phyloP scores from a whole-genome alignment of 1,284 basidiomycete species.

The Fistulinella cinereoalba region DNA sequence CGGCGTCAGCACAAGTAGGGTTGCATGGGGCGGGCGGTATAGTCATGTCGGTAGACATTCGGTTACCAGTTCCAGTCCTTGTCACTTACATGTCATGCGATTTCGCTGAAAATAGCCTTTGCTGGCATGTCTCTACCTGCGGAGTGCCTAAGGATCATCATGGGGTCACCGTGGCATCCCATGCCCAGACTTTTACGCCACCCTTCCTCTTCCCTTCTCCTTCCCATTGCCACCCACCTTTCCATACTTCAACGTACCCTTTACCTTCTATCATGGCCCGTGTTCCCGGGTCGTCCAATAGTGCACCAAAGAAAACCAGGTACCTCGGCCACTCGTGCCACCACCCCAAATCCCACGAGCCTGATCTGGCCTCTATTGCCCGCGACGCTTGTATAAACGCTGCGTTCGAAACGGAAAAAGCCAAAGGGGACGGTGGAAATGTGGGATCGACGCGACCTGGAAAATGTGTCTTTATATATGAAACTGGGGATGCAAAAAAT shows the following conservation, averaged over 20 bases:
- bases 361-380: constrained; percentile 17
- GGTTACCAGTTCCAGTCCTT: constrained; percentile 1
- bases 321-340: constrained; percentile 77
- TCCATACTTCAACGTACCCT: constrained; percentile 70
- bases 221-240: constrained; percentile 73
- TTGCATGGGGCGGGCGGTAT: background rate
- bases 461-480: constrained; percentile 66
- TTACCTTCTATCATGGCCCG: constrained; percentile 46
- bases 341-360: constrained; percentile 45
- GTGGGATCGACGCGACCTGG: constrained; percentile 56
- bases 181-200: constrained; percentile 68
- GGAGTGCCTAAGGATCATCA: background rate
- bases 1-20: constrained; percentile 34
- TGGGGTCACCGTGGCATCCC: background rate
- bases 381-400: constrained; percentile 22
- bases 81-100: background rate
- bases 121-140: background rate
- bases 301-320: constrained; percentile 74
- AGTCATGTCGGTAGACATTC: constrained; percentile 11
- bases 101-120: background rate
- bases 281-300: constrained; percentile 57
- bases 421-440: constrained; percentile 66
- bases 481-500: constrained; percentile 75
- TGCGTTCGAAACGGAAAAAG: constrained; percentile 53
- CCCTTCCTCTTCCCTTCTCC: constrained; percentile 78